phyloP scores from a whole-genome alignment of 306 rosid genomes.

The Inga laurina region DNA sequence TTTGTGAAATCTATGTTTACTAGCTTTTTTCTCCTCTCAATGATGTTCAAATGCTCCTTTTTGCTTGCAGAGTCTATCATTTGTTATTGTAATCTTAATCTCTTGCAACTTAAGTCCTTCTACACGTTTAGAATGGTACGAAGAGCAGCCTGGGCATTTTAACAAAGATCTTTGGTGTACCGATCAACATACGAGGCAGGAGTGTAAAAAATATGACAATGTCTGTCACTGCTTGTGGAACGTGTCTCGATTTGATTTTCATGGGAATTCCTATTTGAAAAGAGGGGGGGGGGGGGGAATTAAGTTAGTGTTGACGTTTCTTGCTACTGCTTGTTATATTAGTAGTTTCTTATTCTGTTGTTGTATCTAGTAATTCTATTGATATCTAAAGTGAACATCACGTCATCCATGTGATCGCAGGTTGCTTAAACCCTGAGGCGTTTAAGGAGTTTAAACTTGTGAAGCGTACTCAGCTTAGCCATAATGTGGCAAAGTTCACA shows the following conservation, averaged over 20 bases:
- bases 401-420: conserved; percentile 42
- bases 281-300: background rate
- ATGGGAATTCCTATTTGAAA: background rate
- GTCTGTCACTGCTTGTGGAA: background rate
- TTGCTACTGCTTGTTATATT: background rate
- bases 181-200: background rate
- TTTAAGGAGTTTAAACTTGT: conserved; percentile 83
- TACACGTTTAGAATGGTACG: background rate
- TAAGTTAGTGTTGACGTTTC: background rate
- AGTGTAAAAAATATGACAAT: background rate
- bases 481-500: conserved; percentile 92
- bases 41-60: background rate
- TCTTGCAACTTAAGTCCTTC: background rate
- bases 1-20: background rate
- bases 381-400: conserved; percentile 3
- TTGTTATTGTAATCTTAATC: background rate
- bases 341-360: background rate
- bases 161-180: background rate
- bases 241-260: background rate
- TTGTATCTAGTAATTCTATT: background rate
- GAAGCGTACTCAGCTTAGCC: conserved; percentile 81
- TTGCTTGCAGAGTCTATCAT: background rate
- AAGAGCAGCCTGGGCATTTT: background rate
- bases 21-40: background rate
- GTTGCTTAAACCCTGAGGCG: conserved; percentile 66